Evolutionary conservation across 2,329 filamentous ascomycete genomes (phyloP).

Genomic region (Neophaeococcomyces mojaviensis): DNA sequence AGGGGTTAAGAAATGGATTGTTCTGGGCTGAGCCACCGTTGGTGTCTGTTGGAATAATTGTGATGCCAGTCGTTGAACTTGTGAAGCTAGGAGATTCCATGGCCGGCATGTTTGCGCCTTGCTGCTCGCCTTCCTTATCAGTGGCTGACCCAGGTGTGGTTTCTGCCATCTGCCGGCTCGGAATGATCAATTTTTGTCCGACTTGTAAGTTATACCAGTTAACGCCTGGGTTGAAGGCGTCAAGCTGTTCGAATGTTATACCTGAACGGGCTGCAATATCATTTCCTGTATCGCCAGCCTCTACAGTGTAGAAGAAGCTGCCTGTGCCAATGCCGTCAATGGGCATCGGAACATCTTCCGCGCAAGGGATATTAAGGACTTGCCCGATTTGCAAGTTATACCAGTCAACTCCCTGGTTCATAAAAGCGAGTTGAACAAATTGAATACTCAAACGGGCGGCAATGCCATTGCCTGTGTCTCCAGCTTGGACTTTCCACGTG

Average conservation of each 20-base stretch:
- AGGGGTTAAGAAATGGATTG: too few relatives aligned
- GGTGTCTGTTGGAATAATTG: background rate
- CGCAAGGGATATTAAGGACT: conserved; percentile 15
- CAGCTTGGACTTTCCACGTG: conserved; percentile 16
- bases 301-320: conserved; percentile 15
- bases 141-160: conserved; percentile 8
- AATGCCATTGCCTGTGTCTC: conserved; percentile 20
- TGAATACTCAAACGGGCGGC: conserved; percentile 14
- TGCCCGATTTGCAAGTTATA: conserved; percentile 15
- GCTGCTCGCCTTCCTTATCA: too few relatives aligned
- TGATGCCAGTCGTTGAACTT: background rate
- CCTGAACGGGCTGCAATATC: conserved; percentile 16
- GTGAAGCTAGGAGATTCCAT: conserved; percentile 1
- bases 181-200: conserved; percentile 16
- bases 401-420: conserved; percentile 19
- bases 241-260: conserved; percentile 15
- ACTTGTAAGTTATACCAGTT: conserved; percentile 18
- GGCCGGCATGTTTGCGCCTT: too few relatives aligned
- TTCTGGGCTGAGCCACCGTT: too few relatives aligned
- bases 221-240: conserved; percentile 15
- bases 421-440: conserved; percentile 12
- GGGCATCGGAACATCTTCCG: background rate
- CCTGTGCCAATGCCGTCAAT: background rate
- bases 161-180: conserved; percentile 7
- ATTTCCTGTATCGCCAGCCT: conserved; percentile 18